Evolutionary conservation across 2,329 filamentous ascomycete genomes (phyloP), one percentile per base, ranked within the genome.

Genomic region (Basipetospora sp.): DNA sequence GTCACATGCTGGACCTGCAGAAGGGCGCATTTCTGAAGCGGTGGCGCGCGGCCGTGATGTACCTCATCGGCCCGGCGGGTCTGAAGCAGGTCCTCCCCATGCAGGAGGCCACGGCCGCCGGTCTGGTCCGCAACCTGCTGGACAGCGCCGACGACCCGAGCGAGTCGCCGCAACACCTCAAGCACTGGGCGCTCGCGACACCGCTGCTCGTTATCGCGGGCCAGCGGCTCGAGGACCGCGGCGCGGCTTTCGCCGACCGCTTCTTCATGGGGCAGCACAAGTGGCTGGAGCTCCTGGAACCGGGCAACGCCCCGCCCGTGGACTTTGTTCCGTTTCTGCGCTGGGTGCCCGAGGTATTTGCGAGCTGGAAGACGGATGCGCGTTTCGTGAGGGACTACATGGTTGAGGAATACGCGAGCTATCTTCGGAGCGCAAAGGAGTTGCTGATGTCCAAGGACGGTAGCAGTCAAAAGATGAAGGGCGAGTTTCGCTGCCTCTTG

Each of bases 281-380:
- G 29, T 45, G 51, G 40, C 43, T 51, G 8, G 20, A 43, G 2
- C 45, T 52, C 2, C 38, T 53, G 8, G 48, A 47, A 27, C 50
- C 50, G 6, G 49, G 47, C 1, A 47, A 41, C 18, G 44, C 48
- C 10, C 50, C 50, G 1, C 50, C 49, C 0, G 50, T 53, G 1
- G 50, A 52, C 28, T 38, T 51, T 4, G 42, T 53, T 8, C 44
- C 44, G 1, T 37, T 44, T 9, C 36, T 53, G 28, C 28, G 44
- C 4, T 46, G 43, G 41, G 11, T 50, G 1, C 48, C 48, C 10
- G 39, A 42, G 10, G 30, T 40, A 3, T 43, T 45, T 4, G 48
- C 46, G 3, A 22, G 40, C 6, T 50, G 48, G 47, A 50, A 50
- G 36, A 38, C 33, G 13, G 41, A 46, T 14, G 47, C 41, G 13